Evolutionary conservation across 306 rosid genomes (phyloP).

Genomic region (Abrus pulchellus): DNA sequence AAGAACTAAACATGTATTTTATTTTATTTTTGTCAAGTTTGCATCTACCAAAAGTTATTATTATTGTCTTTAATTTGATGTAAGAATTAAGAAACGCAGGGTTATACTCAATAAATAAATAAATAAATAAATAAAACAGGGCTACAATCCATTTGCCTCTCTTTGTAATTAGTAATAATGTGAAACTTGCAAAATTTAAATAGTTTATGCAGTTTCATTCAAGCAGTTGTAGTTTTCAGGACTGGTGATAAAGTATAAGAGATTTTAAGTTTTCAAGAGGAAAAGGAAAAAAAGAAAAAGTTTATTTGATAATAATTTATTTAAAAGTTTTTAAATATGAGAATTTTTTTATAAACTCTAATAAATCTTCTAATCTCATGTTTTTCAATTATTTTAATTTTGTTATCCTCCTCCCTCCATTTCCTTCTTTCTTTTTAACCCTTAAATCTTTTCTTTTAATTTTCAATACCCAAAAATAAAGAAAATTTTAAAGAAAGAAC

Average conservation of each 20-base stretch:
- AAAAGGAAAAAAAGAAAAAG: too few relatives aligned
- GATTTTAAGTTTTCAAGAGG: not conserved
- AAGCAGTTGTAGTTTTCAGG: not conserved
- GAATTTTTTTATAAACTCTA: too few relatives aligned
- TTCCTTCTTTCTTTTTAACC: too few relatives aligned
- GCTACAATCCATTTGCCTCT: not conserved
- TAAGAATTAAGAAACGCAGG: not conserved
- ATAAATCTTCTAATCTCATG: too few relatives aligned
- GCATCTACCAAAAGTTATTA: not conserved
- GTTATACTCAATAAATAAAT: not conserved
- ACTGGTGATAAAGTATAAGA: not conserved
- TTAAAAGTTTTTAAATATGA: too few relatives aligned
- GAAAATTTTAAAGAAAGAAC: not conserved
- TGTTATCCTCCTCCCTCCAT: too few relatives aligned
- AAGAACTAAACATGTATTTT: not conserved
- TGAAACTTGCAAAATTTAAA: not conserved
- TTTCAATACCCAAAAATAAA: not conserved
- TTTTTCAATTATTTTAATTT: too few relatives aligned
- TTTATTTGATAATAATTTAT: too few relatives aligned
- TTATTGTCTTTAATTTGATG: not conserved
- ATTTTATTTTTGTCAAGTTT: not conserved
- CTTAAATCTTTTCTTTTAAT: too few relatives aligned
- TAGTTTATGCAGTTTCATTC: not conserved
- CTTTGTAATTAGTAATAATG: not conserved
- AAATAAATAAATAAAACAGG: not conserved